Evolutionary conservation across 805 yeast genomes (phyloP).

Genomic region (Wickerhamia fluorescens): DNA sequence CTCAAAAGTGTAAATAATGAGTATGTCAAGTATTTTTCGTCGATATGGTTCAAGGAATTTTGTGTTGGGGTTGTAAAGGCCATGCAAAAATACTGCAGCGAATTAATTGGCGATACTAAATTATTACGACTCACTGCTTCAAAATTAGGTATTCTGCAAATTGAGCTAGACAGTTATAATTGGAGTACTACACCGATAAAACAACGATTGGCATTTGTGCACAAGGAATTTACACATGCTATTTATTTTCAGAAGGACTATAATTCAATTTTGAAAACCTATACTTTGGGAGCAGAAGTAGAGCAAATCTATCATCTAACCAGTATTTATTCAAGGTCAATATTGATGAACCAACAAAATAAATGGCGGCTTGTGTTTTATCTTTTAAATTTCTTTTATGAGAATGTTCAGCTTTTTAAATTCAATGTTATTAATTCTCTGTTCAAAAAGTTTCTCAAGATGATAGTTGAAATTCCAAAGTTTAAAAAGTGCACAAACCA

Average conservation of each 20-base stretch:
- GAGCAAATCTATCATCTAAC: constrained; percentile 21
- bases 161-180: constrained; percentile 13
- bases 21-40: constrained; percentile 16
- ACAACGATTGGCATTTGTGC: constrained; percentile 18
- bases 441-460: constrained; percentile 18
- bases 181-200: constrained; percentile 17
- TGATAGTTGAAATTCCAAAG: constrained; percentile 14
- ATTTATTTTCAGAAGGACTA: constrained; percentile 15
- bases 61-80: constrained; percentile 21
- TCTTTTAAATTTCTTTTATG: constrained; percentile 15
- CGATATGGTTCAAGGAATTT: constrained; percentile 21
- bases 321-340: constrained; percentile 21
- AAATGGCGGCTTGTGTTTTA: constrained; percentile 25
- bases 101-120: constrained; percentile 8
- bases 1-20: constrained; percentile 19
- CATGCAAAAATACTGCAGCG: constrained; percentile 13
- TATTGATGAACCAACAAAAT: constrained; percentile 11
- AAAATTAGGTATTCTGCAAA: constrained; percentile 22
- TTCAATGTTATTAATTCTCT: constrained; percentile 13
- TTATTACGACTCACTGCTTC: constrained; percentile 14
- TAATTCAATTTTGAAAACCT: constrained; percentile 14
- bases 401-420: constrained; percentile 10
- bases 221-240: constrained; percentile 18
- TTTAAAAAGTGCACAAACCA: constrained; percentile 2
- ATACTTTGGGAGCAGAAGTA: constrained; percentile 12